Evolutionary conservation across 2,329 filamentous ascomycete species (phyloP), one percentile per base, ranked within the genome.

Genomic region (Rasamsonia emersonii): DNA sequence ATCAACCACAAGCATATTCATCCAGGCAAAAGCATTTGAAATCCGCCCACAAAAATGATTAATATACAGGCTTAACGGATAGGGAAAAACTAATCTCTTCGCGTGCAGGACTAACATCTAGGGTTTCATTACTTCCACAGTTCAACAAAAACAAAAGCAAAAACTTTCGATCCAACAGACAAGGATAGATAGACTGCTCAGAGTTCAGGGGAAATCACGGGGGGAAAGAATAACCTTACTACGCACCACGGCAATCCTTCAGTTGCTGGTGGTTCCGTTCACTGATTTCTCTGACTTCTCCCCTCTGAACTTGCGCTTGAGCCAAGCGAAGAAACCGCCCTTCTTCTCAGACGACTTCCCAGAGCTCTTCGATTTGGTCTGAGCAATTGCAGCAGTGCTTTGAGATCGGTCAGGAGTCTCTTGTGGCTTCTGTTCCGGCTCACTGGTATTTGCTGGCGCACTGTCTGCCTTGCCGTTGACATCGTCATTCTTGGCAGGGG

Each of bases 281-380:
- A 20, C n/a, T 21, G 17, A 18, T 24, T 17, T 28, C 18, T 32
- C 11, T 13, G 18, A 16, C 37, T 40, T 40, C 9, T 40, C 37
- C 15, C 37, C 28, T 24, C 27, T 40, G 25, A 40, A 25, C 24
- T 40, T 40, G 25, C 37, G 37, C 18, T 37, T 40, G 24, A 40
- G 26, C 37, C 37, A 40, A 4, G 30, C n/a, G 14, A 37, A 9
- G 9, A 40, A 26, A 5, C 37, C 37, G 35, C 37, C 37, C 24
- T 40, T 40, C 24, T 37, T 37, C 17, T 29, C 27, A 9, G 21
- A 24, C 21, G 16, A 33, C 32, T 18, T 38, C 28, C 15, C 19
- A 24, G 13, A 21, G 18, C 8, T 33, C 18, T 26, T 18, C 14
- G 16, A n/a, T 4, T 16, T 18, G 15, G 18, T 24, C 24, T 33